Percentiles rank a stretch among this genome's conserved stretches.
Evolutionary conservation across 768 basidiomycete genomes (phyloP).

Genomic region (Pulveroboletus frians): DNA sequence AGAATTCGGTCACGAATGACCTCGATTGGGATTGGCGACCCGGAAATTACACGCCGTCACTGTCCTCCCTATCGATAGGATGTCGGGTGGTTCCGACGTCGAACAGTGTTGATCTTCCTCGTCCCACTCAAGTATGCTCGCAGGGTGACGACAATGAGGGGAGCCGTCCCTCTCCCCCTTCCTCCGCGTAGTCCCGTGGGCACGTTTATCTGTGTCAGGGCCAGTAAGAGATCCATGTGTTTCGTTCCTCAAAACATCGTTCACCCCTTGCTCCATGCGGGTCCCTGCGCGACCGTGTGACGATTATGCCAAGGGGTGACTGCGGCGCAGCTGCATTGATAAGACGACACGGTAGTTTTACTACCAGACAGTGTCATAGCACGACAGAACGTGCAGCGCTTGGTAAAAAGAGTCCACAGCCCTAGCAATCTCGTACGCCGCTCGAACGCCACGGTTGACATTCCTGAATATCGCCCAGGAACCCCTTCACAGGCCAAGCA

Average conservation of each 20-base stretch:
- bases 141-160: not conserved
- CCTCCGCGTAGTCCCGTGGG: not conserved
- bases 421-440: not conserved
- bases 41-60: not conserved
- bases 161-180: not conserved
- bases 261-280: not conserved
- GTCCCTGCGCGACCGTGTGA: not conserved
- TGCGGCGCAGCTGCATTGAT: not conserved
- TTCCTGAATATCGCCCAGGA: not conserved
- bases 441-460: not conserved
- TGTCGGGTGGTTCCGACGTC: too few relatives aligned
- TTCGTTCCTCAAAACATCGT: not conserved
- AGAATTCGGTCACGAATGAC: not conserved
- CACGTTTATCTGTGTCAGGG: not conserved
- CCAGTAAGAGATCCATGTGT: too few relatives aligned
- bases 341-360: not conserved
- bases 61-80: not conserved
- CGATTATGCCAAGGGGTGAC: not conserved
- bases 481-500: not conserved
- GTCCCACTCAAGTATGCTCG: not conserved
- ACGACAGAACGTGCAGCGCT: not conserved
- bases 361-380: not conserved
- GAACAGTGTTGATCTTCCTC: not conserved
- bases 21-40: not conserved
- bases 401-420: not conserved